Conservation (phyloP, 2,329 filamentous ascomycete species). For the Ceratocystis lukuohia region DNA sequence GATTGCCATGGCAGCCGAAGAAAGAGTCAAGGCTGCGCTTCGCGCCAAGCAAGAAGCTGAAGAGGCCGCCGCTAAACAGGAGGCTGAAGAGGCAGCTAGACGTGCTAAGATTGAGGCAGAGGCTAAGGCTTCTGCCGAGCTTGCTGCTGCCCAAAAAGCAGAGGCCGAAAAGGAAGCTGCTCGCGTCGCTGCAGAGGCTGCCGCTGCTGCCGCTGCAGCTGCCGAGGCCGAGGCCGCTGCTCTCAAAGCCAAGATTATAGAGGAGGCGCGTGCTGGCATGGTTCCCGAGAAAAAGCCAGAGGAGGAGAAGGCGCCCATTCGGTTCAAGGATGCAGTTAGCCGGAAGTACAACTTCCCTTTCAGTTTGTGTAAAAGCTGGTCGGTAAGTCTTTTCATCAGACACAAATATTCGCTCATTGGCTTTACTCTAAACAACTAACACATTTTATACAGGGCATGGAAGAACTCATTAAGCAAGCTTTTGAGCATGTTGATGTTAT, state of each 20-base stretch:
- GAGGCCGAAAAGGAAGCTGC: conserved; percentile 28
- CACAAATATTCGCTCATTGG: neutral
- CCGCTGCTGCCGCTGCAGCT: conserved; percentile 30
- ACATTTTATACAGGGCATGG: conserved; percentile 53
- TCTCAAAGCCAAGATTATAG: conserved; percentile 42
- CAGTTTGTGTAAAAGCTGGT: conserved; percentile 71
- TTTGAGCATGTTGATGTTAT: conserved; percentile 67
- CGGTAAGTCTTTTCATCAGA: conserved; percentile 39
- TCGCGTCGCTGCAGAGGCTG: conserved; percentile 27
- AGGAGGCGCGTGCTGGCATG: conserved; percentile 39
- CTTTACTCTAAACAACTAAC: neutral
- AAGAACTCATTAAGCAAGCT: conserved; percentile 72
- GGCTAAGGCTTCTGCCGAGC: conserved; percentile 28
- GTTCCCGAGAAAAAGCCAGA: conserved; percentile 38
- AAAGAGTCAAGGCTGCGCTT: conserved; percentile 26
- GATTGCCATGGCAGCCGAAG: conserved; percentile 14
- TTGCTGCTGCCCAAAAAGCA: conserved; percentile 30
- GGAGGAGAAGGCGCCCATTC: conserved; percentile 57
- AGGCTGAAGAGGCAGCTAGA: conserved; percentile 20
- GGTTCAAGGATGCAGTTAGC: conserved; percentile 82
- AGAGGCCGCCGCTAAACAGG: conserved; percentile 23
- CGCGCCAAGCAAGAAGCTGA: conserved; percentile 29
- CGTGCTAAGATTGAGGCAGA: conserved; percentile 22
- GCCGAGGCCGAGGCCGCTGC: conserved; percentile 39
- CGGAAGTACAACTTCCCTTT: conserved; percentile 89